Conservation (phyloP, 106 monocot genomes). For the Allium sativum region DNA sequence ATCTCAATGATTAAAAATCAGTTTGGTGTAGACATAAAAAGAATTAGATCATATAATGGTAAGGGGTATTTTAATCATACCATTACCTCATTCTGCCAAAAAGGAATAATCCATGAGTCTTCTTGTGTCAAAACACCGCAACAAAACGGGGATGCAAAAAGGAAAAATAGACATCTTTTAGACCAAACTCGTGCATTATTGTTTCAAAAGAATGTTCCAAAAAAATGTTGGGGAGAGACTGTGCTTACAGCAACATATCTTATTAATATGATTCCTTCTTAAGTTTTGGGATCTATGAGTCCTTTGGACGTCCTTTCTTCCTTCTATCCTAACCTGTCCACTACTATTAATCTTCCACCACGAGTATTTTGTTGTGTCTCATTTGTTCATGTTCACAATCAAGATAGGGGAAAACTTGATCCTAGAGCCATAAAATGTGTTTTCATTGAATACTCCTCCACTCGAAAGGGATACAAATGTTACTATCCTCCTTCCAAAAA, state of each 20-base stretch:
- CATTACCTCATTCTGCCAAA: background rate
- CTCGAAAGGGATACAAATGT: conserved; percentile 5
- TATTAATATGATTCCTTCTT: background rate
- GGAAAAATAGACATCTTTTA: conserved; percentile 8
- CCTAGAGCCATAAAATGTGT: conserved; percentile 2
- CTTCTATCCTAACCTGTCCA: background rate
- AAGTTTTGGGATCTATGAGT: conserved; percentile 3
- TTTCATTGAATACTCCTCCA: background rate
- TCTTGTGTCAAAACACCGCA: conserved; percentile 3
- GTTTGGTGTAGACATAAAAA: background rate
- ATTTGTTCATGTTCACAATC: conserved; percentile 3
- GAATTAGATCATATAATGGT: background rate
- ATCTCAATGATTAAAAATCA: background rate
- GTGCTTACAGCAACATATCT: background rate
- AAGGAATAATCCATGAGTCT: conserved; percentile 6
- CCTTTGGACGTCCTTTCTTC: background rate
- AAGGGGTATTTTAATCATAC: conserved; percentile 4
- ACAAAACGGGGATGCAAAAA: conserved; percentile 3
- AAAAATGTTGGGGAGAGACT: background rate
- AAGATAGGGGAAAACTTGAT: conserved; percentile 1
- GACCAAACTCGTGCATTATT: background rate
- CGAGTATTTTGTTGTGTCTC: conserved; percentile 8
- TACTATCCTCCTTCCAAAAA: background rate
- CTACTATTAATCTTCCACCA: conserved; percentile 5
- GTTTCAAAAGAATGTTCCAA: conserved; percentile 3